phyloP scores from a whole-genome alignment of 1,284 basidiomycete species.

The Leccinum variabile region DNA sequence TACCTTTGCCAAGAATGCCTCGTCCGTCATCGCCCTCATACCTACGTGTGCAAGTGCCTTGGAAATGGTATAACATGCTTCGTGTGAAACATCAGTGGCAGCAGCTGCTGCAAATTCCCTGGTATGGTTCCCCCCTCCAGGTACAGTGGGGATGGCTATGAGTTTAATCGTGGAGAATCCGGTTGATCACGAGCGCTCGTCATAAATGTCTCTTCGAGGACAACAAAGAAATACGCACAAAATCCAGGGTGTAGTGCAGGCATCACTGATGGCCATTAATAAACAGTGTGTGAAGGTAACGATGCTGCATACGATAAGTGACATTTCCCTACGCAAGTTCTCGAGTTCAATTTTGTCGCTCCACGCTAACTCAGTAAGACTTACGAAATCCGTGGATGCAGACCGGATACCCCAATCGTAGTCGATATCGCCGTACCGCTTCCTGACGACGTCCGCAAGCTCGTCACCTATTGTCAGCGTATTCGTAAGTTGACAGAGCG shows the following conservation, averaged over 20 bases:
- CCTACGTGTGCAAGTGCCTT: slow-evolving; percentile 62
- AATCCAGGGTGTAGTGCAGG: slow-evolving; percentile 49
- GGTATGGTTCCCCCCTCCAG: slow-evolving; percentile 66
- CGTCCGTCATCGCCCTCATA: slow-evolving; percentile 56
- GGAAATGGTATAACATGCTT: slow-evolving; percentile 51
- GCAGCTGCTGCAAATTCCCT: slow-evolving; percentile 55
- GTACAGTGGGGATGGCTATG: slow-evolving; percentile 50
- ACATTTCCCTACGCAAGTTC: slow-evolving; percentile 53
- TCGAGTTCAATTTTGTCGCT: neutral
- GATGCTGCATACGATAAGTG: slow-evolving; percentile 46
- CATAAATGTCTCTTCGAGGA: neutral
- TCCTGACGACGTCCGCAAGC: slow-evolving; percentile 51
- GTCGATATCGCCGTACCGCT: slow-evolving; percentile 53
- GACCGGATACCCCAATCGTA: slow-evolving; percentile 54
- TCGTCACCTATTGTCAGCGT: slow-evolving; percentile 46
- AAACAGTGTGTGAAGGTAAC: neutral
- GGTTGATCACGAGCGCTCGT: neutral
- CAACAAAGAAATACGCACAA: slow-evolving; percentile 30
- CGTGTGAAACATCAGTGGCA: slow-evolving; percentile 53
- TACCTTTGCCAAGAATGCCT: slow-evolving; percentile 28
- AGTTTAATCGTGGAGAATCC: neutral
- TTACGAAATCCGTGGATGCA: slow-evolving; percentile 68
- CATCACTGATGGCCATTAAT: slow-evolving; percentile 35
- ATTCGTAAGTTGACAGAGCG: neutral
- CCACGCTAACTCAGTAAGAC: slow-evolving; percentile 4